These are phyloP conservation scores for Hemisphaericaspora lyxosophila DNA, from an alignment of 1,139 yeast species.

Conservation along the genomic window DNA sequence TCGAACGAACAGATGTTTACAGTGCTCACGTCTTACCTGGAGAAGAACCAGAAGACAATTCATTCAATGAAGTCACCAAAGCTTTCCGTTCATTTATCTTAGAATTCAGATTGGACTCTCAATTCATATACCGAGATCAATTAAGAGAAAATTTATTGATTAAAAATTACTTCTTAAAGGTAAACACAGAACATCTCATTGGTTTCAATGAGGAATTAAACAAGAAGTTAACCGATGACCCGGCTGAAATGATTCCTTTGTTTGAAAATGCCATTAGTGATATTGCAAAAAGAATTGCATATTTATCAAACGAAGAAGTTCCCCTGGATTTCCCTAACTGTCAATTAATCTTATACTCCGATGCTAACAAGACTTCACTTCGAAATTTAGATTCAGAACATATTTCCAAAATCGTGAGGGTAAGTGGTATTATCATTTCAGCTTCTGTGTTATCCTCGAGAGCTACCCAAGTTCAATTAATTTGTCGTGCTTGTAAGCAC, in stretches of 20 bases:
- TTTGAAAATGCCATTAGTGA: constrained; percentile 90
- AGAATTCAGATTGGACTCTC: constrained; percentile 81
- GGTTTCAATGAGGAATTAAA: constrained; percentile 87
- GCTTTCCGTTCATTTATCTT: constrained; percentile 81
- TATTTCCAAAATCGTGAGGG: constrained; percentile 84
- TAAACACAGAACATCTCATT: constrained; percentile 81
- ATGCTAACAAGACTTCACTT: constrained; percentile 70
- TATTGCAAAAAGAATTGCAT: constrained; percentile 80
- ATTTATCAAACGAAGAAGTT: constrained; percentile 54
- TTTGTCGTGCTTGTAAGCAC: constrained; percentile 88
- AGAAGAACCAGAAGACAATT: constrained; percentile 63
- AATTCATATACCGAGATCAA: constrained; percentile 88
- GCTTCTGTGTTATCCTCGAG: constrained; percentile 88
- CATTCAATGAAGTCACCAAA: constrained; percentile 73
- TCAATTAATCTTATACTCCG: constrained; percentile 76
- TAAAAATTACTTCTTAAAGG: constrained; percentile 69
- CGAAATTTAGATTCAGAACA: constrained; percentile 85
- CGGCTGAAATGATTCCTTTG: constrained; percentile 83
- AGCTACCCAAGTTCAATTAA: constrained; percentile 79
- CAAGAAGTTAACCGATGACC: constrained; percentile 80
- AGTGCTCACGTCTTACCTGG: constrained; percentile 88
- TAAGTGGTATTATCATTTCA: constrained; percentile 91
- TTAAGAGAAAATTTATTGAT: constrained; percentile 82
- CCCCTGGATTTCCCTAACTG: constrained; percentile 71
- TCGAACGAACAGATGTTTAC: constrained; percentile 78